These are phyloP conservation scores for Penicillium sclerotiorum DNA, from an alignment of 2,329 filamentous ascomycete species.

Conservation along the genomic window DNA sequence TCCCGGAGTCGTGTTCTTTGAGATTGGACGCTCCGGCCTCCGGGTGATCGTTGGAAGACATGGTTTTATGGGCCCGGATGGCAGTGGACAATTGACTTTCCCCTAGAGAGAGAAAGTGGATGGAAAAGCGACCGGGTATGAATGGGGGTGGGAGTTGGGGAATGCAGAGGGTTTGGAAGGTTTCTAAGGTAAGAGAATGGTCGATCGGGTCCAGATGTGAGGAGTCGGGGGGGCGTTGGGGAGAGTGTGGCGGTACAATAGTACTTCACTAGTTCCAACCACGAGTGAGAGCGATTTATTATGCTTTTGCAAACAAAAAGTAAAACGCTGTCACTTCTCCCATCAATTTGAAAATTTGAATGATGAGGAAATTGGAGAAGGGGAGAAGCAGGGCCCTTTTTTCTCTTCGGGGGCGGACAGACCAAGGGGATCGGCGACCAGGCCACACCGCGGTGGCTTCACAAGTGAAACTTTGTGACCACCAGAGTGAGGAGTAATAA, in stretches of 20 bases:
- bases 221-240: slow-evolving; percentile 16
- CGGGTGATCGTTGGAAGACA: slow-evolving; percentile 29
- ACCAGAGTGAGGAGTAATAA: too few relatives aligned
- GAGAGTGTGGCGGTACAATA: slow-evolving; percentile 13
- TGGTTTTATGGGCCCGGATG: slow-evolving; percentile 18
- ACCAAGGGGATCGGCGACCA: too few relatives aligned
- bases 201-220: slow-evolving; percentile 24
- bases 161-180: slow-evolving; percentile 4
- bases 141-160: slow-evolving; percentile 4
- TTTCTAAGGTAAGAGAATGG: slow-evolving; percentile 13
- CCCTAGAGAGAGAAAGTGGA: slow-evolving; percentile 6
- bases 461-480: too few relatives aligned
- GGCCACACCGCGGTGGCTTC: too few relatives aligned
- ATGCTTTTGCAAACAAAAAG: too few relatives aligned
- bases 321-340: too few relatives aligned
- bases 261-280: slow-evolving; percentile 1
- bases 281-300: too few relatives aligned
- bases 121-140: slow-evolving; percentile 1
- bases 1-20: slow-evolving; percentile 21
- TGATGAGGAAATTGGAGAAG: too few relatives aligned
- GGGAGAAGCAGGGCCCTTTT: too few relatives aligned
- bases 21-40: slow-evolving; percentile 21
- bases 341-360: too few relatives aligned
- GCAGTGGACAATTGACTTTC: slow-evolving; percentile 18
- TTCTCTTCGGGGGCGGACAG: background rate